Evolutionary conservation across 2,329 filamentous ascomycete genomes (phyloP).

Genomic region (Alternaria longipes): DNA sequence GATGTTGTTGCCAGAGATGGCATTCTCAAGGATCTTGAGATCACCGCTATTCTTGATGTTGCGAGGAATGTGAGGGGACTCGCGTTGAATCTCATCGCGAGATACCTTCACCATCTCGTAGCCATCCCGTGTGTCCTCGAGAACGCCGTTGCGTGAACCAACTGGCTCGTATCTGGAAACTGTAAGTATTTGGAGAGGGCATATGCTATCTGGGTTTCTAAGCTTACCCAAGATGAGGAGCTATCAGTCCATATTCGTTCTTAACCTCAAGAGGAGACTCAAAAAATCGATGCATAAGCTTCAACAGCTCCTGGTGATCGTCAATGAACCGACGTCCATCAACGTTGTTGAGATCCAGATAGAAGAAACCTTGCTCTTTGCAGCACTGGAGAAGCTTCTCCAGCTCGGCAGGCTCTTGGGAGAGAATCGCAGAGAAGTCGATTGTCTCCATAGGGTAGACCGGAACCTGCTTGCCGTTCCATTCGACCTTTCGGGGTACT

Average conservation of each 20-base stretch:
- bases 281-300: conserved; percentile 67
- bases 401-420: conserved; percentile 63
- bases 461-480: conserved; percentile 43
- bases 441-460: conserved; percentile 56
- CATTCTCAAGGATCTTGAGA: conserved; percentile 36
- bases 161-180: conserved; percentile 32
- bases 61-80: conserved; percentile 31
- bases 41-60: conserved; percentile 44
- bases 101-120: conserved; percentile 49
- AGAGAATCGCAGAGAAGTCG: conserved; percentile 62
- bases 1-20: conserved; percentile 42
- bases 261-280: conserved; percentile 63
- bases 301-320: conserved; percentile 62
- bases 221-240: conserved; percentile 63
- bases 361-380: conserved; percentile 64
- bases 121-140: conserved; percentile 42
- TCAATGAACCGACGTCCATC: conserved; percentile 63
- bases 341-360: conserved; percentile 63
- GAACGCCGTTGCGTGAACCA: conserved; percentile 41
- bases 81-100: conserved; percentile 45
- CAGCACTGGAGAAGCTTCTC: conserved; percentile 62
- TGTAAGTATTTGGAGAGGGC: not conserved
- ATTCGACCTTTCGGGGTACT: conserved; percentile 37
- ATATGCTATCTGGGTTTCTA: not conserved
- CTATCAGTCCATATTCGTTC: conserved; percentile 65